Conservation (phyloP, 2,329 filamentous ascomycete genomes). For the Akanthomyces dipterigenus region DNA sequence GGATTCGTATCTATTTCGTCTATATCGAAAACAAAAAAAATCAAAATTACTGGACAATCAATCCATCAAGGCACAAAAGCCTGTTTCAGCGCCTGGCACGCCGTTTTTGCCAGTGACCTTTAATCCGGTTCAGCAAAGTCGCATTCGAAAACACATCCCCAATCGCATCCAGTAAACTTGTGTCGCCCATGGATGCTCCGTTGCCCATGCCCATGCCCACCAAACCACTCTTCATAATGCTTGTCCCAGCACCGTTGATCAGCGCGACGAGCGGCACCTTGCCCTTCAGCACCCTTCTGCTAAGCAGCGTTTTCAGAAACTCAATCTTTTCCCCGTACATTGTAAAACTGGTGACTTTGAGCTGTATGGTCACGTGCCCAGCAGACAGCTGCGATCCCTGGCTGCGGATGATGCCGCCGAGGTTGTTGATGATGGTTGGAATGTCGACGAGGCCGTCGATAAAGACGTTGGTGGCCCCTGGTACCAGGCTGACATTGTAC, state of each 20-base stretch:
- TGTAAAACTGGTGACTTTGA: not conserved
- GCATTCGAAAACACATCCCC: slow-evolving; percentile 1
- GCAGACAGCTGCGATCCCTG: not conserved
- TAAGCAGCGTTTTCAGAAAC: not conserved
- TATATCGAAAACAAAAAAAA: no score
- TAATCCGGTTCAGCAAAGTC: not conserved
- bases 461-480: not conserved
- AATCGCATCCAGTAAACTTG: not conserved
- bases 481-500: not conserved
- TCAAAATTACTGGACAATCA: no score
- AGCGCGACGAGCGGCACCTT: not conserved
- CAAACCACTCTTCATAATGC: not conserved
- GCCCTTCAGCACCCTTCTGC: not conserved
- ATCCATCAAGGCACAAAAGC: no score
- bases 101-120: not conserved
- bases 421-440: not conserved
- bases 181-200: not conserved
- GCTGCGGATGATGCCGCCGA: not conserved
- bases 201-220: not conserved
- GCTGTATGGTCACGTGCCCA: not conserved
- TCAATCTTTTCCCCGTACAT: slow-evolving; percentile 6
- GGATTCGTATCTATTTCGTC: no score
- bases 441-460: not conserved
- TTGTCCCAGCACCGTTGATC: not conserved
- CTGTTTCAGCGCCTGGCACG: not conserved